Evolutionary conservation across 2,329 filamentous ascomycete genomes (phyloP).

Genomic region (Ophiocordyceps polyrhachis-furcata): DNA sequence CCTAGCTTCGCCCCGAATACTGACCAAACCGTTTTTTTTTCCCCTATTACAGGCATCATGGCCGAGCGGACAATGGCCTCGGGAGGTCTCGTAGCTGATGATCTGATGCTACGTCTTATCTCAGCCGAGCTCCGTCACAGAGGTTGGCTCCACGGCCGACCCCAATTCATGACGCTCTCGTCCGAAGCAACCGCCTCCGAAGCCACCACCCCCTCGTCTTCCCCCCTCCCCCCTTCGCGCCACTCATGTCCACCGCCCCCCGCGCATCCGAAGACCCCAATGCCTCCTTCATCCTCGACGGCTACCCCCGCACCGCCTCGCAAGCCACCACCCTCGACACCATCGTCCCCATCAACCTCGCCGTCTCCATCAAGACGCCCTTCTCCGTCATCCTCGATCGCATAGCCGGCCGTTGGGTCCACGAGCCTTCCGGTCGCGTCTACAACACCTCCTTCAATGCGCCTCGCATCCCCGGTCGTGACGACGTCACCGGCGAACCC

Average conservation of each 20-base stretch:
- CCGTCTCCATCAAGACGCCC: slow-evolving; percentile 72
- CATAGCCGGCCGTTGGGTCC: slow-evolving; percentile 84
- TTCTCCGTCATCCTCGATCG: slow-evolving; percentile 72
- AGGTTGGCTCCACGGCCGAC: slow-evolving; percentile 52
- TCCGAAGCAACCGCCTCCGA: slow-evolving; percentile 17
- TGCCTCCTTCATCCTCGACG: slow-evolving; percentile 88
- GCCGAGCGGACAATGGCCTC: slow-evolving; percentile 77
- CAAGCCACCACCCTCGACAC: slow-evolving; percentile 65
- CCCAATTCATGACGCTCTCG: slow-evolving; percentile 33
- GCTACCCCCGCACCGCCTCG: slow-evolving; percentile 72
- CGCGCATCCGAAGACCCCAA: slow-evolving; percentile 46
- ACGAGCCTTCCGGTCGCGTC: slow-evolving; percentile 74
- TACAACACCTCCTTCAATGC: slow-evolving; percentile 93
- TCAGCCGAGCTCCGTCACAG: slow-evolving; percentile 70
- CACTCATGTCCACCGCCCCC: slow-evolving; percentile 16
- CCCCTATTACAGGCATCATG: too few species aligned
- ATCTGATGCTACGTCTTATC: slow-evolving; percentile 81
- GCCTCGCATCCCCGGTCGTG: slow-evolving; percentile 59
- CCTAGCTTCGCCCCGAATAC: too few species aligned
- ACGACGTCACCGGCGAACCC: slow-evolving; percentile 80
- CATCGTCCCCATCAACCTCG: slow-evolving; percentile 86
- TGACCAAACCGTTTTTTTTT: too few species aligned
- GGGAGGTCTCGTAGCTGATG: slow-evolving; percentile 79
- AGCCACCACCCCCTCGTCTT: slow-evolving; percentile 7
- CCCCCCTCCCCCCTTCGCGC: slow-evolving; percentile 3